Conservation (phyloP, 1,284 basidiomycete species). For the Cryptococcus sp. region DNA sequence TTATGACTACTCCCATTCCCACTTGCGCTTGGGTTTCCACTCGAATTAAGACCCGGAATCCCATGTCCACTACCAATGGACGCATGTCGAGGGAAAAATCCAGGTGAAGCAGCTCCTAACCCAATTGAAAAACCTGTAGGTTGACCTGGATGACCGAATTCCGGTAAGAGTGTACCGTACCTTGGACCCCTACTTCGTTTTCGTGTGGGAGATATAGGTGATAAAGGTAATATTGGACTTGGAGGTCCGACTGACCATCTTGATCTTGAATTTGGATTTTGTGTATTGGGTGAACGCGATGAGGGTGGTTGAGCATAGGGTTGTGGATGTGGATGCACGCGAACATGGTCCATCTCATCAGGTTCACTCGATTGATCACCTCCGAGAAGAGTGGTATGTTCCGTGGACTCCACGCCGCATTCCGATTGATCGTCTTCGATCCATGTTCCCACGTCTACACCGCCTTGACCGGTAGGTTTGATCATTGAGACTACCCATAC, state of each 20-base stretch:
- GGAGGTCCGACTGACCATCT: constrained; percentile 5
- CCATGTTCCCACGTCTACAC: constrained; percentile 48
- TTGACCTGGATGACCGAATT: constrained; percentile 28
- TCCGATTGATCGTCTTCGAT: constrained; percentile 32
- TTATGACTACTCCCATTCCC: constrained; percentile 4
- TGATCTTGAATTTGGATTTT: background rate
- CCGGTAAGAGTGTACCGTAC: constrained; percentile 45
- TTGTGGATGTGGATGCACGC: background rate
- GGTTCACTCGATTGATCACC: constrained; percentile 12
- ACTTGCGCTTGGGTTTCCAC: too few relatives aligned
- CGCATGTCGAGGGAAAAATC: constrained; percentile 42
- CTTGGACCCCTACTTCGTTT: constrained; percentile 20
- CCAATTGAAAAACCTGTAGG: constrained; percentile 47
- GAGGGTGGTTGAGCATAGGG: background rate
- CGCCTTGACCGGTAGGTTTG: constrained; percentile 39
- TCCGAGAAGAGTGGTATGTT: constrained; percentile 17
- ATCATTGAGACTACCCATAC: constrained; percentile 74
- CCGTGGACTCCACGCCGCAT: constrained; percentile 18
- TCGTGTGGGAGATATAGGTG: constrained; percentile 17
- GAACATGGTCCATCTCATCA: constrained; percentile 1
- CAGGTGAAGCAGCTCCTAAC: constrained; percentile 46
- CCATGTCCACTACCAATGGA: constrained; percentile 10
- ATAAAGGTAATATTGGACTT: constrained; percentile 10
- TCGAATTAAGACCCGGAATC: too few relatives aligned
- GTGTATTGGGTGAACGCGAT: background rate